Evolutionary conservation across 495 filamentous ascomycete species (phyloP).

Genomic region (Penicillium cataractarum): DNA sequence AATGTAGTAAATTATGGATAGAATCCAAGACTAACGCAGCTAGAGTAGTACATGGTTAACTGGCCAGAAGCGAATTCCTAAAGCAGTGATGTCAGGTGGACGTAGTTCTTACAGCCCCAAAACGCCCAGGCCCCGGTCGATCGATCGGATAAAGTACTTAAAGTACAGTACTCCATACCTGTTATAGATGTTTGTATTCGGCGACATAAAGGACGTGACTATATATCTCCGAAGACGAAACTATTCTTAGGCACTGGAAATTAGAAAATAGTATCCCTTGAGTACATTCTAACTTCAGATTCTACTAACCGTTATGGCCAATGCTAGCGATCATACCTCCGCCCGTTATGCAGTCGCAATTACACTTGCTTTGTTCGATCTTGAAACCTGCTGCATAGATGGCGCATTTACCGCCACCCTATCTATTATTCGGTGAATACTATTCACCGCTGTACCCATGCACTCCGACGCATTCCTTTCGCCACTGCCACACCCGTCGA

Average conservation of each 20-base stretch:
- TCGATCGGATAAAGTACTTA: not conserved
- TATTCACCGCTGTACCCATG: not conserved
- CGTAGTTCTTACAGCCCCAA: conserved; percentile 2
- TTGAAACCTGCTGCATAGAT: not conserved
- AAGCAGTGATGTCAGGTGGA: conserved; percentile 18
- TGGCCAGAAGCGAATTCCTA: not conserved
- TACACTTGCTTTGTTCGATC: not conserved
- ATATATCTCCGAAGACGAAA: no score
- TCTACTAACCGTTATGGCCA: no score
- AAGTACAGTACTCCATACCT: no score
- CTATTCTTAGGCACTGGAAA: no score
- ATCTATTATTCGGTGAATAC: not conserved
- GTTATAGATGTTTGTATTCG: no score
- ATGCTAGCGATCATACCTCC: no score
- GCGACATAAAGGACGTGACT: no score
- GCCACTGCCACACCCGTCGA: not conserved
- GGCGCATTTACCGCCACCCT: conserved; percentile 2
- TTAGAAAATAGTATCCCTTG: no score
- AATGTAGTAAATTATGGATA: not conserved
- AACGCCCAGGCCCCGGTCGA: not conserved
- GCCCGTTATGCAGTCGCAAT: no score
- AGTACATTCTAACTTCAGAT: no score
- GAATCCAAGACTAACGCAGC: not conserved
- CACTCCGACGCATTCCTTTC: not conserved
- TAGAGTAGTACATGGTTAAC: no score